These are phyloP conservation scores for Collybia mongolica DNA, from an alignment of 768 basidiomycete genomes.

Conservation along the genomic window DNA sequence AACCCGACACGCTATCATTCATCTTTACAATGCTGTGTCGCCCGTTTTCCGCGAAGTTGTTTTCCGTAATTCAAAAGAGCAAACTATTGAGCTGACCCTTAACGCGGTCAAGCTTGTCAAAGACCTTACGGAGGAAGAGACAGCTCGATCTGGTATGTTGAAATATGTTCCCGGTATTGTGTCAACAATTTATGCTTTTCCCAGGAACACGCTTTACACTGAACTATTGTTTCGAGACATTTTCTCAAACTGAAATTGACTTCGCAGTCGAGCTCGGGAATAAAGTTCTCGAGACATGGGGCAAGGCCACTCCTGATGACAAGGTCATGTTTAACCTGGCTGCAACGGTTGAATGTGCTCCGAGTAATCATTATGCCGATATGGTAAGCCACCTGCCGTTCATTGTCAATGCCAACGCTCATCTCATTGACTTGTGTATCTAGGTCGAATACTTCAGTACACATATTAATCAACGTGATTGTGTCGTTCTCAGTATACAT, in stretches of 20 bases:
- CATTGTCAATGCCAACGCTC: neutral
- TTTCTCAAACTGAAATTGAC: conserved; percentile 81
- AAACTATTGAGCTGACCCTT: conserved; percentile 71
- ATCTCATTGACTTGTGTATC: neutral
- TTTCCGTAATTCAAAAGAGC: conserved; percentile 71
- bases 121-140: conserved; percentile 65
- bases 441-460: conserved; percentile 78
- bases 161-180: neutral
- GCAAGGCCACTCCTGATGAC: conserved; percentile 55
- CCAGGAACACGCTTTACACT: conserved; percentile 63
- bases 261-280: conserved; percentile 79
- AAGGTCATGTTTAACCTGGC: conserved; percentile 85
- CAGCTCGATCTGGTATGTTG: conserved; percentile 57
- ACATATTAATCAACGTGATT: conserved; percentile 70
- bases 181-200: neutral
- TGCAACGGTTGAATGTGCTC: conserved; percentile 80
- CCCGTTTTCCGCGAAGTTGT: conserved; percentile 77
- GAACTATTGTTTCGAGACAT: conserved; percentile 86
- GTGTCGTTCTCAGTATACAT: conserved; percentile 70
- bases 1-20: conserved; percentile 74
- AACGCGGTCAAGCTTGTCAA: conserved; percentile 70
- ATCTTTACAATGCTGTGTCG: conserved; percentile 85
- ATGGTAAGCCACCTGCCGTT: conserved; percentile 42
- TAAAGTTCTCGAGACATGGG: conserved; percentile 72
- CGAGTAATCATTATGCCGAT: conserved; percentile 85